Percentiles rank a stretch among this genome's conserved stretches.
Conservation (phyloP, 495 filamentous ascomycete species). For the Parathielavia hyrcaniae region DNA sequence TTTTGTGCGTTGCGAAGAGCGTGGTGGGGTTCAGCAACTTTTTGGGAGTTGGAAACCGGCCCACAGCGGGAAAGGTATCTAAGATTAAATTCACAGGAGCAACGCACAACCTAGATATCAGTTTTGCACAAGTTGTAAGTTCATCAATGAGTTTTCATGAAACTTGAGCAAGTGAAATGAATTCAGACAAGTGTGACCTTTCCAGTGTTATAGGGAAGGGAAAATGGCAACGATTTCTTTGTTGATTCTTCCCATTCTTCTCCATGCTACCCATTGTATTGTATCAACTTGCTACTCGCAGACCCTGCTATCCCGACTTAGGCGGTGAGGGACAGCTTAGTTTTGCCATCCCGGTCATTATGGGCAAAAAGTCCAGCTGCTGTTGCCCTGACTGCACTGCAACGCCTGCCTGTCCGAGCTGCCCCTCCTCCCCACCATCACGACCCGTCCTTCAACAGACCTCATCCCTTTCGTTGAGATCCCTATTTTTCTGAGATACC, state of each 20-base stretch:
- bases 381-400: constrained; percentile 12
- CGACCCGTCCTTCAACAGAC: constrained; percentile 4
- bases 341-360: constrained; percentile 28
- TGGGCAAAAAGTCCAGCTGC: constrained; percentile 32
- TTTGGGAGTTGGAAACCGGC: constrained; percentile 27
- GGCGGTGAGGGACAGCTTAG: constrained; percentile 26
- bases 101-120: no score
- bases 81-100: not conserved
- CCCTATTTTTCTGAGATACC: constrained; percentile 8
- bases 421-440: constrained; percentile 24
- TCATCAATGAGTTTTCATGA: no score
- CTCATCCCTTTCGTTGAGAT: constrained; percentile 1
- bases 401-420: constrained; percentile 26
- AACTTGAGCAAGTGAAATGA: no score
- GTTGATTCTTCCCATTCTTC: no score
- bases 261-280: no score
- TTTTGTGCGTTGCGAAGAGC: constrained; percentile 33
- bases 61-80: constrained; percentile 24
- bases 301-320: not conserved
- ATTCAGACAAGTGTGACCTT: no score
- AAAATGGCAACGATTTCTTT: no score
- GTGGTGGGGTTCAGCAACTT: constrained; percentile 32
- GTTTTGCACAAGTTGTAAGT: no score
- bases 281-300: no score
- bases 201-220: no score